A percentile compares a stretch with the other conserved stretches of the same genome.
Conservation (phyloP, 306 rosid species). For the Castanea mollissima region DNA sequence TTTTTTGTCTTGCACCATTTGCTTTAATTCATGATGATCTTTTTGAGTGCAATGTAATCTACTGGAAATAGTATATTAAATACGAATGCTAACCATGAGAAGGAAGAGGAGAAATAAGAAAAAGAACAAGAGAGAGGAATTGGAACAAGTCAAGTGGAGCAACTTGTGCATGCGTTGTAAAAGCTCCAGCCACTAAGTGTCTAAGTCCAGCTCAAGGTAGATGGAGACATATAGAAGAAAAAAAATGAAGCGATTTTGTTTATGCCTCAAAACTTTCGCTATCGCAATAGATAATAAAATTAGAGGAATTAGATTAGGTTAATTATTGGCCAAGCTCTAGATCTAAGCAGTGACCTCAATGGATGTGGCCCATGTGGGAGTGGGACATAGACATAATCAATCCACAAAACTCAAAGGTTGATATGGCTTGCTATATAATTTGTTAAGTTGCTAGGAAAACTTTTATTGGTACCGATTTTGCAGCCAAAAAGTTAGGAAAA, state of each 20-base stretch:
- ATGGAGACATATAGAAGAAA: conserved; percentile 23
- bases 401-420: conserved; percentile 19
- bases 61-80: neutral
- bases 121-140: neutral
- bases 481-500: conserved; percentile 1
- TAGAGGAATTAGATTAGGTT: conserved; percentile 12
- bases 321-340: conserved; percentile 24
- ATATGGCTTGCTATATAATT: neutral
- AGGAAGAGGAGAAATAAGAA: neutral
- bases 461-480: neutral
- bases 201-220: conserved; percentile 22
- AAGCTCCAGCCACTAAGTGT: neutral
- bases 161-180: conserved; percentile 6
- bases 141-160: conserved; percentile 16
- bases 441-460: neutral
- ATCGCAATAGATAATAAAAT: conserved; percentile 20
- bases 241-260: conserved; percentile 14
- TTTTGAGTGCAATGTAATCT: neutral
- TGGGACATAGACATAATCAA: neutral
- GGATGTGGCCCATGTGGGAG: neutral
- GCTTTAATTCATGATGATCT: no score
- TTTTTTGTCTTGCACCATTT: no score
- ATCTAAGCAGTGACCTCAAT: conserved; percentile 47
- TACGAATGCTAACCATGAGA: neutral
- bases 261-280: conserved; percentile 21